Evolutionary conservation across 768 basidiomycete species (phyloP), one percentile per base, ranked within the genome.

Genomic region (Rhodotorula graminis): DNA sequence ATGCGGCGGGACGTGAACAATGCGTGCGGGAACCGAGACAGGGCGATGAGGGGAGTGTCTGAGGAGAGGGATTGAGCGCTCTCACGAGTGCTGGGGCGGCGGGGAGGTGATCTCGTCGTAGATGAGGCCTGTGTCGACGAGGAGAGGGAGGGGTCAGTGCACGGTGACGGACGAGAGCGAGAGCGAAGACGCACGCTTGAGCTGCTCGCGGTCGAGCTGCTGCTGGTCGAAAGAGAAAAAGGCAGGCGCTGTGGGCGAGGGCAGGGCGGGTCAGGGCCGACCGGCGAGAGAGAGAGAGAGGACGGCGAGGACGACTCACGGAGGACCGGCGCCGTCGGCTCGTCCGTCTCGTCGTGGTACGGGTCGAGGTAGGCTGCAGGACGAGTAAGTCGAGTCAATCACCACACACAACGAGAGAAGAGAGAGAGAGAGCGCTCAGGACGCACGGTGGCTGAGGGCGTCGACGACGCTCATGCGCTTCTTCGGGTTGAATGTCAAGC

Each of bases 141-240:
- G 16, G 23, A 15, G 23, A 50, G 49, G 19, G 7, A 23, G 37
- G 29, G 37, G 59, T 37, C n/a, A 52, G 52, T 21, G 18, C 9
- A 16, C 29, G 18, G 15, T 16, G 49, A 9, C 37, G 50, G 10
- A 46, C 9, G 53, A 47, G 40, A 14, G 44, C 6, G 18, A 46
- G 44, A 18, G 44, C 44, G 18, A 64, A 10, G 31, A 29, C 67
- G 19, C 27, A 65, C 65, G 42, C 84, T 98, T 99, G 75, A 99
- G 86, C 82, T 96, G 92, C 81, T 97, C 95, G 40, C 92, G 87
- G 79, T 89, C 92, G 83, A 96, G 93, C 84, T 97, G 96, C 85
- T 93, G 91, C 76, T 92, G 82, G 81, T 99, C 96, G 80, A 98
- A 98, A 78, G 95, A 93, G 81, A 99, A 99, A 85, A 98, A 99